These are phyloP conservation scores for Globisporangium viniferum DNA, from an alignment of 352 stramenopile genomes.

Conservation along the genomic window DNA sequence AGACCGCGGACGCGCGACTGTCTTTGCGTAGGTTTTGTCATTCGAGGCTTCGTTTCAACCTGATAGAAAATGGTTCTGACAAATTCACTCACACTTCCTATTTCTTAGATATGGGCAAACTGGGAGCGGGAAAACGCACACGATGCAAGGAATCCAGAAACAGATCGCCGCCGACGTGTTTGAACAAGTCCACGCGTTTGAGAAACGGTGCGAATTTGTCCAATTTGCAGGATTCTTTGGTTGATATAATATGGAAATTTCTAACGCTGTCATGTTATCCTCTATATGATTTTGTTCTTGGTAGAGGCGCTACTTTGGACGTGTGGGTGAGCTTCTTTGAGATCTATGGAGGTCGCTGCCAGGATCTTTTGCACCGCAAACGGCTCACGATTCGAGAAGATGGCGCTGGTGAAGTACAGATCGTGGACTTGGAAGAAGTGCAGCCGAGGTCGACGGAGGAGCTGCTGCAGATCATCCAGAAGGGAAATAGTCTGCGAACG, in stretches of 20 bases:
- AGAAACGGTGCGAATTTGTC: conserved; percentile 21
- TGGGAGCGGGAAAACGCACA: conserved; percentile 91
- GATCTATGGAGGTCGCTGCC: conserved; percentile 96
- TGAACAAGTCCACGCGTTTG: conserved; percentile 61
- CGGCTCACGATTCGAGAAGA: conserved; percentile 93
- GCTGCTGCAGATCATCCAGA: conserved; percentile 92
- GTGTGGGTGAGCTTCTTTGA: conserved; percentile 96
- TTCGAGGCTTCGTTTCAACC: not conserved
- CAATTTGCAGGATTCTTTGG: not conserved
- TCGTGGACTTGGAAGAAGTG: conserved; percentile 94
- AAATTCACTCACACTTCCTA: not conserved
- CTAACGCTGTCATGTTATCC: not conserved
- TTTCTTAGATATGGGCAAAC: conserved; percentile 87
- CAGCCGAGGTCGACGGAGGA: conserved; percentile 84
- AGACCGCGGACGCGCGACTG: conserved; percentile 90
- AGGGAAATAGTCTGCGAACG: conserved; percentile 90
- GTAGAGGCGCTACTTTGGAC: conserved; percentile 58
- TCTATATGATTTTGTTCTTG: not conserved
- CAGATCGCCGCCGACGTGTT: conserved; percentile 78
- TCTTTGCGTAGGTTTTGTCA: conserved; percentile 92
- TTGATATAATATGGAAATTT: not conserved
- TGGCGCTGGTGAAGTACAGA: conserved; percentile 91
- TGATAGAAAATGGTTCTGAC: not conserved
- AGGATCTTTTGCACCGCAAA: conserved; percentile 92
- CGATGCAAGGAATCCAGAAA: conserved; percentile 90